Conservation (phyloP, 2,329 filamentous ascomycete genomes). For the Fusarium austroafricanum region DNA sequence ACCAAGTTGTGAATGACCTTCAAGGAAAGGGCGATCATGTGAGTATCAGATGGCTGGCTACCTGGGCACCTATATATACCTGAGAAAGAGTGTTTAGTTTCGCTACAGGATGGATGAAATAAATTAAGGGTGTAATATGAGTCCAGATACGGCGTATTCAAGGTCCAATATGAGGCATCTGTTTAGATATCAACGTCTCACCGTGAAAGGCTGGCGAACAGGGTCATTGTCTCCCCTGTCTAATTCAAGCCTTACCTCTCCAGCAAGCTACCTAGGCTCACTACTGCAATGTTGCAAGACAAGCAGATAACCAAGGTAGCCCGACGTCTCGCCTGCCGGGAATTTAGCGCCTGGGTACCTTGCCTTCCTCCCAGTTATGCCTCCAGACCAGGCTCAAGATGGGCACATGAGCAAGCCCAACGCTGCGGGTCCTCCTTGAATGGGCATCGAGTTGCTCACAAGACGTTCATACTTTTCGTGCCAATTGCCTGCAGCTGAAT, state of each 20-base stretch:
- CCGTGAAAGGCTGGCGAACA: neutral
- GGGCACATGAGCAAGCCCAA: constrained; percentile 62
- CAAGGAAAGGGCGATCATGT: neutral
- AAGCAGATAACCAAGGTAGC: constrained; percentile 2
- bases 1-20: neutral
- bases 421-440: constrained; percentile 51
- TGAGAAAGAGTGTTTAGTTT: neutral
- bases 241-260: neutral
- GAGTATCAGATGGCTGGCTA: neutral
- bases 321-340: constrained; percentile 27
- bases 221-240: constrained; percentile 9
- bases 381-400: constrained; percentile 54
- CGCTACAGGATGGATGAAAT: neutral
- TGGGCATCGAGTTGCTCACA: constrained; percentile 37
- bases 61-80: neutral
- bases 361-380: constrained; percentile 13
- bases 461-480: constrained; percentile 32
- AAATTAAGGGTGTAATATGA: neutral
- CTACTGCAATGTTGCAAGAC: constrained; percentile 7
- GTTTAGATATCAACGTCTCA: neutral
- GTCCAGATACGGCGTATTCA: neutral
- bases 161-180: constrained; percentile 10
- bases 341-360: constrained; percentile 27
- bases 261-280: neutral
- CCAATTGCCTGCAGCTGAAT: constrained; percentile 21